These are phyloP conservation scores for Schwanniomyces occidentalis DNA, from an alignment of 805 yeast species.

Conservation along the genomic window DNA sequence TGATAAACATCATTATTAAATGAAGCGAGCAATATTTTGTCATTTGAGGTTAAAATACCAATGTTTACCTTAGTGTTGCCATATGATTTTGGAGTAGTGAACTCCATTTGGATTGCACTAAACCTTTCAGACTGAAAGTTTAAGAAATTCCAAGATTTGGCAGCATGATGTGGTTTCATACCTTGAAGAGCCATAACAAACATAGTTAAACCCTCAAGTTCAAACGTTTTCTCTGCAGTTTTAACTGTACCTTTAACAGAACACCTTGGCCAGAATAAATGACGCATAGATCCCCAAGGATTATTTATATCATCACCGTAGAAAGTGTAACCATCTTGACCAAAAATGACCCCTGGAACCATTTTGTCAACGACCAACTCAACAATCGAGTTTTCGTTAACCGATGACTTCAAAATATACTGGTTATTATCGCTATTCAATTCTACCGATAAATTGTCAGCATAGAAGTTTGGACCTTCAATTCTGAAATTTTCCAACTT, in stretches of 20 bases:
- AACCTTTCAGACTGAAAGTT: conserved; percentile 78
- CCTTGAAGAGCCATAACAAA: conserved; percentile 97
- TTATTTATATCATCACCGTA: conserved; percentile 81
- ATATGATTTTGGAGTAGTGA: conserved; percentile 89
- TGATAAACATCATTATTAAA: conserved; percentile 67
- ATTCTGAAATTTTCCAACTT: conserved; percentile 75
- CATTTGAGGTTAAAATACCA: conserved; percentile 69
- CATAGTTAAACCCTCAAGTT: conserved; percentile 60
- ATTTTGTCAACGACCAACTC: conserved; percentile 63
- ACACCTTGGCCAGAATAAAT: conserved; percentile 94
- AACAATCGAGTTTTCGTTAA: conserved; percentile 66
- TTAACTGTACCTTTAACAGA: conserved; percentile 63
- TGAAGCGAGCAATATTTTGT: conserved; percentile 63
- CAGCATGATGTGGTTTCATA: conserved; percentile 99
- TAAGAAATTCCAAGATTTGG: conserved; percentile 92
- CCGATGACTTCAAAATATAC: conserved; percentile 55
- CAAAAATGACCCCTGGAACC: conserved; percentile 85
- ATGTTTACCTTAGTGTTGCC: conserved; percentile 77
- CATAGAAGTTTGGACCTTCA: conserved; percentile 76
- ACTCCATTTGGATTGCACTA: conserved; percentile 89
- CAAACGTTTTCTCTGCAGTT: conserved; percentile 31
- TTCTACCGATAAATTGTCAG: conserved; percentile 68
- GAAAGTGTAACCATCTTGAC: conserved; percentile 79
- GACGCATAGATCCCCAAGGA: conserved; percentile 99
- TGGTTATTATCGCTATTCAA: conserved; percentile 56